A percentile compares a stretch with the other conserved stretches of the same genome.
These are phyloP conservation scores for Trypanosoma avium DNA, from an alignment of 208 protist genomes.

Conservation along the genomic window DNA sequence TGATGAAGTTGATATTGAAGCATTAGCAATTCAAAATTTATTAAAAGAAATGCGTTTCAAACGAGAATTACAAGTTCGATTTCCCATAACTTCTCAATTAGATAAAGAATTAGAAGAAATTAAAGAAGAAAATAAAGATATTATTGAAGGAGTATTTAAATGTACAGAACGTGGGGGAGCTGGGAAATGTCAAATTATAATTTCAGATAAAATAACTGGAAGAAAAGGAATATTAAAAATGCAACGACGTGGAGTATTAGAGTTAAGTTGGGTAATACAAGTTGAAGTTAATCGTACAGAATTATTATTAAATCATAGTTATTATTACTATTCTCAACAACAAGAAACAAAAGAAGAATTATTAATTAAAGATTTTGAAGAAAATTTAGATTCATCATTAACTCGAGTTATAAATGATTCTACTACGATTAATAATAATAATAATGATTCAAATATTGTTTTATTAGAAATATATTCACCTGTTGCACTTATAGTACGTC, in stretches of 20 bases:
- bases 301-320: too few relatives aligned
- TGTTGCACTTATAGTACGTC: conserved; percentile 60
- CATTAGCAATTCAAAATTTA: conserved; percentile 41
- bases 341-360: too few relatives aligned
- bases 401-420: conserved; percentile 26
- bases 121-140: not conserved
- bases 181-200: conserved; percentile 3
- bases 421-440: not conserved
- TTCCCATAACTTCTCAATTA: not conserved
- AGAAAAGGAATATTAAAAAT: conserved; percentile 39
- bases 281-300: conserved; percentile 32
- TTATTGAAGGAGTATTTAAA: conserved; percentile 15
- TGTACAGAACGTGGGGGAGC: conserved; percentile 8
- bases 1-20: conserved; percentile 40
- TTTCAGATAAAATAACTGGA: conserved; percentile 7
- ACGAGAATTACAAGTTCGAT: conserved; percentile 3
- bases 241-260: conserved; percentile 48
- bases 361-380: too few relatives aligned
- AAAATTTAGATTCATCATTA: conserved; percentile 52
- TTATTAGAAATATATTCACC: conserved; percentile 56
- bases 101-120: not conserved
- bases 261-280: conserved; percentile 49
- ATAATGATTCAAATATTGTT: not conserved
- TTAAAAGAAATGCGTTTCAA: conserved; percentile 44
- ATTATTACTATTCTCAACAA: too few relatives aligned